phyloP scores from a whole-genome alignment of 2,329 filamentous ascomycete genomes.

The Fusarium solani-melongenae region DNA sequence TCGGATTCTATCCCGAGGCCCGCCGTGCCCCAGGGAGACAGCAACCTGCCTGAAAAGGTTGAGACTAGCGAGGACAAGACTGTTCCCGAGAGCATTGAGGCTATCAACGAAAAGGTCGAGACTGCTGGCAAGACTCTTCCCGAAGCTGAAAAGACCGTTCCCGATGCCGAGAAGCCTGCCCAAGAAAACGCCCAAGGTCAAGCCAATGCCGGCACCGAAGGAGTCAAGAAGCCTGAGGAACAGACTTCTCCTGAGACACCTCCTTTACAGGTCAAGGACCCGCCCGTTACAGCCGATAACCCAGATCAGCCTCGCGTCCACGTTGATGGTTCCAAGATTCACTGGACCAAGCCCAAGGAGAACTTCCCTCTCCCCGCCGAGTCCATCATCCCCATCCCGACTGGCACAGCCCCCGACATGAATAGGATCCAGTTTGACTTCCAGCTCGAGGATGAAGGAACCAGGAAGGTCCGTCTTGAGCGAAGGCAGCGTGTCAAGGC shows the following conservation, averaged over 20 bases:
- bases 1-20: conserved; percentile 22
- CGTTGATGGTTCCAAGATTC: conserved; percentile 52
- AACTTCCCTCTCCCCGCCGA: conserved; percentile 79
- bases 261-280: conserved; percentile 43
- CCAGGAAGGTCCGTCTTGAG: conserved; percentile 70
- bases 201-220: conserved; percentile 1
- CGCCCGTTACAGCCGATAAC: conserved; percentile 36
- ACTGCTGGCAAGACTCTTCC: background rate
- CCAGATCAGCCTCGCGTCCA: conserved; percentile 25
- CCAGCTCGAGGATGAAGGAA: conserved; percentile 69
- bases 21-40: conserved; percentile 11
- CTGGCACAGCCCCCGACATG: conserved; percentile 74
- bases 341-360: conserved; percentile 81
- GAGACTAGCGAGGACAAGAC: background rate
- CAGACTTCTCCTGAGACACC: conserved; percentile 29
- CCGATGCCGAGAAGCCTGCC: conserved; percentile 9
- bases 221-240: conserved; percentile 9
- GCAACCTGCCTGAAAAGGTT: background rate
- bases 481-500: conserved; percentile 76
- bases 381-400: conserved; percentile 80
- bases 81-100: background rate
- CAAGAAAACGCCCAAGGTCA: conserved; percentile 12
- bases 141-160: conserved; percentile 7
- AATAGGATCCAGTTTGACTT: conserved; percentile 83
- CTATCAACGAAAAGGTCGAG: background rate